Base-by-base conservation (phyloP, 2,329 filamentous ascomycete species). In the Microdochium trichocladiopsis region DNA sequence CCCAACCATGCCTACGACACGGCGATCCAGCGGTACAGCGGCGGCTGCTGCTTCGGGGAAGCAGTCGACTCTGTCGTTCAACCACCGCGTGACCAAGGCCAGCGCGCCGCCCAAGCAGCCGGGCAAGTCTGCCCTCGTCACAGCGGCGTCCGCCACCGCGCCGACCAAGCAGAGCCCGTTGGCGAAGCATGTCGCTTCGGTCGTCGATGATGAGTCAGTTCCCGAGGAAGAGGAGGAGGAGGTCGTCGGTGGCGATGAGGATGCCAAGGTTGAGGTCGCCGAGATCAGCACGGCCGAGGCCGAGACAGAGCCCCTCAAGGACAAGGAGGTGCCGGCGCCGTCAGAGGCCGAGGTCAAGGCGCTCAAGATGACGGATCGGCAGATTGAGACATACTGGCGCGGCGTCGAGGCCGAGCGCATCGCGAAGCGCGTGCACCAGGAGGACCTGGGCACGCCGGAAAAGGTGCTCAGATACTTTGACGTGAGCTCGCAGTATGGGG, bases 381-480 rank as follows among this genome's bases (percentile, higher is more conserved):
- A 90, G 61, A 84, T 97, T 56, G 80, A 80, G 60, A 77, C 75
- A 63, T 96, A 96, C 67, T 96, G 91, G 91, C 75, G 74, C 58
- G 69, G 69, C 11, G 82, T 93, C 58, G 90, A 96, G 72, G 72
- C 74, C 41, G 77, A 83, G 61, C 78, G 90, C 59, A 78, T 77
- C 54, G 82, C 88, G 18, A 80, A 81, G 43, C 74, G 87, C 60
- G 84, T 95, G 33, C 94, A 97, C 63, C 90, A 95, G 70, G 70
- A 86, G 61, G 85, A 77, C 2, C 65, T 97, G 59, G 79, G 76
- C 11, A 59, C 88, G 47, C 78, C 87, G 52, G 92, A 97, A 76
- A 96, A 93, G 75, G 83, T 97, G 24, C 70, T 97, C 62, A 78
- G 93, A 57, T 89, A 96, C 66, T 99, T 94, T 70, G 94, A 99